These are phyloP conservation scores for Trichoderma gamsii DNA, from an alignment of 495 filamentous ascomycete species.

Conservation along the genomic window DNA sequence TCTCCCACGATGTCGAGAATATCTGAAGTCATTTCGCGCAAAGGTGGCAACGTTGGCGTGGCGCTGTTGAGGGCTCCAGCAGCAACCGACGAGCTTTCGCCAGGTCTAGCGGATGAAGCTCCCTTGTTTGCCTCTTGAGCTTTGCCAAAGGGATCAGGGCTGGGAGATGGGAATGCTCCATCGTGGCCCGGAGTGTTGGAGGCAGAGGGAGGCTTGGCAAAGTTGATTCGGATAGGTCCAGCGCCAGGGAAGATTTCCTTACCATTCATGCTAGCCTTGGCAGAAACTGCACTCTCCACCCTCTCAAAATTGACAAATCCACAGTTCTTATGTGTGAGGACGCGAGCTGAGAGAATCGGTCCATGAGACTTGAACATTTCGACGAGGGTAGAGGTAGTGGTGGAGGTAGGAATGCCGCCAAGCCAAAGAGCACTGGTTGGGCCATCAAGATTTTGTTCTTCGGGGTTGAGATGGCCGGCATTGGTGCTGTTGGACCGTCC, in stretches of 20 bases:
- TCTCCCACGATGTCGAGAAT: slow-evolving; percentile 82
- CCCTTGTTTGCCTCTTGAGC: slow-evolving; percentile 43
- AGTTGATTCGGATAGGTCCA: slow-evolving; percentile 90
- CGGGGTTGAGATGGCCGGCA: slow-evolving; percentile 50
- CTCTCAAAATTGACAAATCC: slow-evolving; percentile 97
- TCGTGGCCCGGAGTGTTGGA: slow-evolving; percentile 71
- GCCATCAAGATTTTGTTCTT: slow-evolving; percentile 77
- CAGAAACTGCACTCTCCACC: slow-evolving; percentile 80
- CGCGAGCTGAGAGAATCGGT: slow-evolving; percentile 83
- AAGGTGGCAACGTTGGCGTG: slow-evolving; percentile 59
- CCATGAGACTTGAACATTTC: slow-evolving; percentile 91
- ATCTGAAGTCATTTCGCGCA: slow-evolving; percentile 71
- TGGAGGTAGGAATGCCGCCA: slow-evolving; percentile 95
- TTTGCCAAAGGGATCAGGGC: slow-evolving; percentile 72
- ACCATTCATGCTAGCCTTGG: slow-evolving; percentile 79
- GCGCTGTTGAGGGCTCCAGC: slow-evolving; percentile 34
- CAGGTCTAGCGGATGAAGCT: slow-evolving; percentile 40
- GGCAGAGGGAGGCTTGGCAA: slow-evolving; percentile 88
- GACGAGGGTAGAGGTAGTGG: slow-evolving; percentile 84
- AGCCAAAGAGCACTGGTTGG: slow-evolving; percentile 95
- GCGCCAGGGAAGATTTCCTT: slow-evolving; percentile 98
- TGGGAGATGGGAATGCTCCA: slow-evolving; percentile 86
- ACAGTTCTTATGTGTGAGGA: slow-evolving; percentile 97
- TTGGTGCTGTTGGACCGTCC: slow-evolving; percentile 54
- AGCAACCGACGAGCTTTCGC: slow-evolving; percentile 22